Evolutionary conservation across 192 early-diverging fungal species (phyloP).

Genomic region (Podila verticillata): DNA sequence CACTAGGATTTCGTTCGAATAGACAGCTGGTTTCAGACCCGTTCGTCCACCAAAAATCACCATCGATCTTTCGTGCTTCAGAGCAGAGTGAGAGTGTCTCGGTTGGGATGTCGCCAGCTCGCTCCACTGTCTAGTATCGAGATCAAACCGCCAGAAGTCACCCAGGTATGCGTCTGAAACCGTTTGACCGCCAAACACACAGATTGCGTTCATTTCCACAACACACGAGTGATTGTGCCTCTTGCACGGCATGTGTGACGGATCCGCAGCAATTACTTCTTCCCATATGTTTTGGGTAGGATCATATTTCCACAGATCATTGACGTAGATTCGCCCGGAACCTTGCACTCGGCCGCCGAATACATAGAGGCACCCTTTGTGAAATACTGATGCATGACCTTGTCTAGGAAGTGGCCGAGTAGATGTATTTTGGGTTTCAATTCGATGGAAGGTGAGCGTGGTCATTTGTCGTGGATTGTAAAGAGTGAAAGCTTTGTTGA

Average conservation of each 20-base stretch:
- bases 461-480: constrained; percentile 11
- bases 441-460: constrained; percentile 27
- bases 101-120: constrained; percentile 28
- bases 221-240: constrained; percentile 31
- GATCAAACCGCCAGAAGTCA: constrained; percentile 37
- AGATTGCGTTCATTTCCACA: constrained; percentile 17
- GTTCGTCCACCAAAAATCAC: constrained; percentile 32
- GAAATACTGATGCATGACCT: constrained; percentile 27
- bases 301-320: constrained; percentile 38
- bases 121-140: constrained; percentile 30
- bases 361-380: constrained; percentile 21
- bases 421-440: constrained; percentile 4
- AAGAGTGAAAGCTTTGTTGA: constrained; percentile 10
- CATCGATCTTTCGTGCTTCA: constrained; percentile 20
- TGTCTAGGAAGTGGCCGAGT: constrained; percentile 29
- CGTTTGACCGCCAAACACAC: constrained; percentile 34
- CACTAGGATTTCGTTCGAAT: constrained; percentile 28
- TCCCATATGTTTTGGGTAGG: constrained; percentile 11
- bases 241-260: constrained; percentile 23
- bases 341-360: constrained; percentile 35
- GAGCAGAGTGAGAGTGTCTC: constrained; percentile 29
- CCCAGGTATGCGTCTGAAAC: constrained; percentile 24
- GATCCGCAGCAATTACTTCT: constrained; percentile 1
- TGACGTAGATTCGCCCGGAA: constrained; percentile 27
- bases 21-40: constrained; percentile 29